Percentiles rank a stretch among this genome's conserved stretches.
phyloP scores from a whole-genome alignment of 495 filamentous ascomycete genomes.

The Aspergillus hancockii region DNA sequence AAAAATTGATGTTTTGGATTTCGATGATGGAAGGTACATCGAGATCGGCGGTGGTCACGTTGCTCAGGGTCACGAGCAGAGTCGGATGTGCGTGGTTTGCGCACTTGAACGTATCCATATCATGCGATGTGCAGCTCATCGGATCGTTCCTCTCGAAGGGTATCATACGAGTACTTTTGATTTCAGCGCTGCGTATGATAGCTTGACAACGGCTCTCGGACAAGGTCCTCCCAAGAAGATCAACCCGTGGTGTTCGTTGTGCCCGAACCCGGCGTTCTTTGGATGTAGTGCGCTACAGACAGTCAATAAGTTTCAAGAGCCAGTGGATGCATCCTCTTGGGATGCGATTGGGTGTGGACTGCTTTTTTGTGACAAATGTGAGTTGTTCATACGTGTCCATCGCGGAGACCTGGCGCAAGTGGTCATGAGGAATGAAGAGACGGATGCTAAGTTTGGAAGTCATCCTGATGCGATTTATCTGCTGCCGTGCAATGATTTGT shows the following conservation, averaged over 20 bases:
- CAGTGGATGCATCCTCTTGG: slow-evolving; percentile 6
- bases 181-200: slow-evolving; percentile 24
- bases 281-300: slow-evolving; percentile 27
- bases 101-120: slow-evolving; percentile 33
- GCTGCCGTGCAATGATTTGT: slow-evolving; percentile 14
- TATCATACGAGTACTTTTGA: slow-evolving; percentile 21
- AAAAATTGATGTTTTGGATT: slow-evolving; percentile 29
- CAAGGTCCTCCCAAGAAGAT: slow-evolving; percentile 10
- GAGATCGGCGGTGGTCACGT: slow-evolving; percentile 38
- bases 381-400: slow-evolving; percentile 23
- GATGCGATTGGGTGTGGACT: slow-evolving; percentile 40
- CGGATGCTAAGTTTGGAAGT: slow-evolving; percentile 26
- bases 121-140: slow-evolving; percentile 33
- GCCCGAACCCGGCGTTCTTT: slow-evolving; percentile 38
- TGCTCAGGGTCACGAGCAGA: slow-evolving; percentile 27
- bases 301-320: slow-evolving; percentile 16
- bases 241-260: slow-evolving; percentile 43
- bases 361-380: slow-evolving; percentile 39
- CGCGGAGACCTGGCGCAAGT: slow-evolving; percentile 32
- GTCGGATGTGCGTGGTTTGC: slow-evolving; percentile 41
- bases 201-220: slow-evolving; percentile 18
- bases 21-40: slow-evolving; percentile 22
- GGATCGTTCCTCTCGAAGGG: slow-evolving; percentile 23
- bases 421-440: slow-evolving; percentile 19
- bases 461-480: slow-evolving; percentile 42